A percentile compares a stretch with the other conserved stretches of the same genome.
Conservation (phyloP, 129 eudicot species). For the Pittosporum tobira region DNA sequence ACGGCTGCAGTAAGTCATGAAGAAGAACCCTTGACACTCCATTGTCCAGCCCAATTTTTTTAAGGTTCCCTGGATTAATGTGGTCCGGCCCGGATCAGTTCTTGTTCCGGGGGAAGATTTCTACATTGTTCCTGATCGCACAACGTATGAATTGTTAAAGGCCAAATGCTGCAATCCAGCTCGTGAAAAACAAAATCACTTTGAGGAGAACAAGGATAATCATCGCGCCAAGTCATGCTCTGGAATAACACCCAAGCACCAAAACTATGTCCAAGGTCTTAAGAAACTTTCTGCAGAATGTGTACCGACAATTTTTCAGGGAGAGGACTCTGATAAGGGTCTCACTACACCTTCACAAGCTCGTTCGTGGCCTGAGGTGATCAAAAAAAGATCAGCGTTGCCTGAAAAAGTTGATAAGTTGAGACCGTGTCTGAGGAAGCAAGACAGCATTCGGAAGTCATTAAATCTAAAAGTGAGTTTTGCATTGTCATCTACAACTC, state of each 20-base stretch:
- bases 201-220: conserved; percentile 7
- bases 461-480: conserved; percentile 40
- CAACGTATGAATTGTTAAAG: conserved; percentile 36
- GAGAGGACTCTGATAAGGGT: conserved; percentile 15
- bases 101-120: conserved; percentile 55
- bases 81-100: conserved; percentile 49
- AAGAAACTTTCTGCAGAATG: conserved; percentile 1
- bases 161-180: conserved; percentile 15
- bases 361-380: conserved; percentile 1
- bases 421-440: conserved; percentile 49
- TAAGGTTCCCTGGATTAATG: conserved; percentile 33
- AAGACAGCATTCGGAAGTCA: conserved; percentile 18
- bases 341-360: neutral
- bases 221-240: conserved; percentile 17
- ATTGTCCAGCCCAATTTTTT: conserved; percentile 57
- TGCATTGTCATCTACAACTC: conserved; percentile 18
- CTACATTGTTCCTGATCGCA: conserved; percentile 45
- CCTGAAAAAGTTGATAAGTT: conserved; percentile 9
- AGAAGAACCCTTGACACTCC: conserved; percentile 56
- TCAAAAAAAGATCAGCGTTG: conserved; percentile 5
- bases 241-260: conserved; percentile 37
- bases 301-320: conserved; percentile 7
- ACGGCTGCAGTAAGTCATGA: conserved; percentile 54
- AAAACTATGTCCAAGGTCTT: neutral
- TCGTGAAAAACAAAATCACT: conserved; percentile 8